Evolutionary conservation across 2,329 filamentous ascomycete genomes (phyloP), one percentile per base, ranked within the genome.

Genomic region (Phialocephala subalpina): DNA sequence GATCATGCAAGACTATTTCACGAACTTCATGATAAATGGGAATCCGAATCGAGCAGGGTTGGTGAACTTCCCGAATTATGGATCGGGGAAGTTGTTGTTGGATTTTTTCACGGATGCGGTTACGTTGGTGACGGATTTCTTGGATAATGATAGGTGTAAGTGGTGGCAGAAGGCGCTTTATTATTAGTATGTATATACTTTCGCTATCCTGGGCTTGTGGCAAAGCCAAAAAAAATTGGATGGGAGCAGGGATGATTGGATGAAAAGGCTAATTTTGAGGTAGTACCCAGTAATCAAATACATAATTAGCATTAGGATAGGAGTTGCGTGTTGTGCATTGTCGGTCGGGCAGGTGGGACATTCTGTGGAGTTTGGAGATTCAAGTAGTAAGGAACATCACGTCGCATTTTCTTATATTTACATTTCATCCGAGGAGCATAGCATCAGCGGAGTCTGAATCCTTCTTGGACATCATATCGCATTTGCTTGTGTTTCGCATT

Each of bases 1-100:
- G 11, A 72, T 66, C 7, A 65, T 80, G 63, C 79, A 81, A 65
- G 69, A 75, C 20, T 79, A 79, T 63, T 75, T 80, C 42, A 74
- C 76, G 0, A 71, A 71, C 45, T 81, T 81, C 53, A 74, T 72
- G 14, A 61, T 63, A 38, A 73, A 47, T 1, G 78, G 78, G 1
- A 65, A 75, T 63, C 79, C 79, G 20, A 76, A 75, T 64, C 42
- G 58, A 3, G 47, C 35, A 8, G 64, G 57, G 1, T 14, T 66
- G 22, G 59, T 57, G 2, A n/a, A 6, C 8, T 66, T 63, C 20
- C 47, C 22, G 18, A 52, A 25, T 16, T 66, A 60, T 52, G 64
- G 36, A 11, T 12, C 36, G 25, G 64, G 60, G 16, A 33, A 25
- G 20, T 42, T 58, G 40, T 27, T 62, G 25, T 33, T 69, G 62